Evolutionary conservation across 2,329 filamentous ascomycete species (phyloP).

Genomic region (Remersonia thermophila): DNA sequence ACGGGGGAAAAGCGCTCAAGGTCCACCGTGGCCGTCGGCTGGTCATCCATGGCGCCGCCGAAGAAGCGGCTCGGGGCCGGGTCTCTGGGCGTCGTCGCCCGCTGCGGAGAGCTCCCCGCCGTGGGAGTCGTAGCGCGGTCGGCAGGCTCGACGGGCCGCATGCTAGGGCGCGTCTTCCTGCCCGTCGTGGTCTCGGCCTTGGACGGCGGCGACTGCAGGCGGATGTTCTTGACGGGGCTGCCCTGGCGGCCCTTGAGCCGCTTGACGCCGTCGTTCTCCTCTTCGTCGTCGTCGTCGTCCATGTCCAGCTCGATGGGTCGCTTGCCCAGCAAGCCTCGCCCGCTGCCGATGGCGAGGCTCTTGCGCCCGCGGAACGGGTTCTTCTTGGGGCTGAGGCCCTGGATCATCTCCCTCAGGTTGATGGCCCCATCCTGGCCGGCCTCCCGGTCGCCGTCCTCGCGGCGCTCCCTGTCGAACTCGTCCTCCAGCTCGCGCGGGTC

Average conservation of each 20-base stretch:
- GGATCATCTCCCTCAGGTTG: constrained; percentile 65
- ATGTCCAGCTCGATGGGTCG: constrained; percentile 59
- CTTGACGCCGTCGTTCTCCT: constrained; percentile 51
- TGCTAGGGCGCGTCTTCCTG: constrained; percentile 38
- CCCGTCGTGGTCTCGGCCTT: constrained; percentile 55
- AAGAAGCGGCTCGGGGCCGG: constrained; percentile 40
- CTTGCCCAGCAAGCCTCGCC: constrained; percentile 61
- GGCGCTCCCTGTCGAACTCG: constrained; percentile 50
- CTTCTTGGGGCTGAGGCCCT: constrained; percentile 66
- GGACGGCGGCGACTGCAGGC: constrained; percentile 55
- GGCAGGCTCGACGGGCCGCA: constrained; percentile 33
- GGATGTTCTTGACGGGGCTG: constrained; percentile 66
- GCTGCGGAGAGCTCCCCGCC: constrained; percentile 35
- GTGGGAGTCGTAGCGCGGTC: constrained; percentile 28
- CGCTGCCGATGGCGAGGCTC: constrained; percentile 64
- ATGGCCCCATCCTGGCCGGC: constrained; percentile 49
- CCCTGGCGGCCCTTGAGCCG: constrained; percentile 58
- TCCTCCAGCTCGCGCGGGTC: constrained; percentile 50
- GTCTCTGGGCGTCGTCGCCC: constrained; percentile 44
- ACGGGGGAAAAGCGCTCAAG: constrained; percentile 31
- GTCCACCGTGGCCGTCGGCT: constrained; percentile 31
- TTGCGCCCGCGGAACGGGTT: constrained; percentile 54
- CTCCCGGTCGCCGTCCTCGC: constrained; percentile 49
- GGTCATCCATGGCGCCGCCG: constrained; percentile 37
- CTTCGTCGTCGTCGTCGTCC: constrained; percentile 54